Evolutionary conservation across 352 stramenopile genomes (phyloP).

Genomic region (Nothophytophthora sp.): DNA sequence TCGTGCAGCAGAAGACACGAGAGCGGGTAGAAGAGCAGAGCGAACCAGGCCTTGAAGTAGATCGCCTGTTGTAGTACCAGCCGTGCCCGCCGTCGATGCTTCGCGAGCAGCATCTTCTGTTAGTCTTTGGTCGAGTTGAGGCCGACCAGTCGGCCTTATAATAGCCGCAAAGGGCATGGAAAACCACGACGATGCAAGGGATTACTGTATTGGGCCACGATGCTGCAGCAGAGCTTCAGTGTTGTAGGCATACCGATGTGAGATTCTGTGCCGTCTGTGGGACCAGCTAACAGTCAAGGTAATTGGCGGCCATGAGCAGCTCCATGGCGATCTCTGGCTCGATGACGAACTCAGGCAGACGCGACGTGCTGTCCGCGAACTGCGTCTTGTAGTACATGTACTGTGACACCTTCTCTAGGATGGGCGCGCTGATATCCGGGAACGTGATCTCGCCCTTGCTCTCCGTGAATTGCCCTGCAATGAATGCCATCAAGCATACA

Average conservation of each 20-base stretch:
- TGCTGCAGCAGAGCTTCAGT: neutral
- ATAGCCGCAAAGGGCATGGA: slow-evolving; percentile 5
- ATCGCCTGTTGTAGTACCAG: slow-evolving; percentile 64
- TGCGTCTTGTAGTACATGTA: slow-evolving; percentile 99
- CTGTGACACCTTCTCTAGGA: slow-evolving; percentile 97
- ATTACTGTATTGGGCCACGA: slow-evolving; percentile 26
- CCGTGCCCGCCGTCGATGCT: slow-evolving; percentile 36
- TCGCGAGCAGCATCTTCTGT: slow-evolving; percentile 30
- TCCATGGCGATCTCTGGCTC: slow-evolving; percentile 98
- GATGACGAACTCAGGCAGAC: slow-evolving; percentile 98
- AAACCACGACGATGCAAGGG: slow-evolving; percentile 5
- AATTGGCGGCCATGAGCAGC: slow-evolving; percentile 98
- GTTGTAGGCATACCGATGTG: neutral
- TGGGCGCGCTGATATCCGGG: slow-evolving; percentile 94
- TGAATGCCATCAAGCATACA: too few relatives aligned
- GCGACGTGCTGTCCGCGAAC: slow-evolving; percentile 93
- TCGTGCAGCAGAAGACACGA: slow-evolving; percentile 58
- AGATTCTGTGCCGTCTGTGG: neutral
- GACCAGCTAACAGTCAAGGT: slow-evolving; percentile 87
- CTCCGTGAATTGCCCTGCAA: slow-evolving; percentile 90
- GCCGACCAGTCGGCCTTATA: slow-evolving; percentile 21
- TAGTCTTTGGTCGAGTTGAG: neutral
- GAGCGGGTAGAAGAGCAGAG: slow-evolving; percentile 59
- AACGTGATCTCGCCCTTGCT: slow-evolving; percentile 97
- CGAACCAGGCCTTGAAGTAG: slow-evolving; percentile 57